A percentile compares a stretch with the other conserved stretches of the same genome.
Conservation (phyloP, 345 rosid species). For the Eutrema japonicum region DNA sequence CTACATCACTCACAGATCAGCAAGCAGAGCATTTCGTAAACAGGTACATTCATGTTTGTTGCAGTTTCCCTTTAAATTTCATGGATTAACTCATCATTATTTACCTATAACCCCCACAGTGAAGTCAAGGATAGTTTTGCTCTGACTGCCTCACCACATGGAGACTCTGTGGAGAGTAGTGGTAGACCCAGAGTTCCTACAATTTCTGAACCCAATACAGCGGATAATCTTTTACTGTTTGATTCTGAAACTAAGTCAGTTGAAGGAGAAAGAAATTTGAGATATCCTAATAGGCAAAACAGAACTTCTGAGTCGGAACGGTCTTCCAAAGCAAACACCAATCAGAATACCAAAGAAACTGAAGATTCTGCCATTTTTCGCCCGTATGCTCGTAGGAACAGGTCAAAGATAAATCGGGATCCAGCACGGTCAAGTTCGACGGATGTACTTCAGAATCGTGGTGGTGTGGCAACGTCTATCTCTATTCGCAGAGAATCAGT, state of each 20-base stretch:
- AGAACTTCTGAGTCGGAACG: slow-evolving; percentile 62
- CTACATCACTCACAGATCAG: slow-evolving; percentile 85
- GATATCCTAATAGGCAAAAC: slow-evolving; percentile 59
- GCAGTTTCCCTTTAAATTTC: slow-evolving; percentile 25
- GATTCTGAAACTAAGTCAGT: slow-evolving; percentile 75
- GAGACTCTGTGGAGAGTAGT: slow-evolving; percentile 97
- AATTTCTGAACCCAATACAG: slow-evolving; percentile 81
- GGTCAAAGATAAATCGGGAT: slow-evolving; percentile 87
- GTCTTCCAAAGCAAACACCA: slow-evolving; percentile 66
- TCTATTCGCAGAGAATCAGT: slow-evolving; percentile 58
- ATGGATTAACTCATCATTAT: slow-evolving; percentile 37
- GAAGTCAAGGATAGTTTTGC: slow-evolving; percentile 98
- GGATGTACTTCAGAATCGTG: slow-evolving; percentile 71
- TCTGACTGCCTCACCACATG: slow-evolving; percentile 87
- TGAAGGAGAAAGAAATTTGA: slow-evolving; percentile 57
- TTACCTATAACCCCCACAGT: slow-evolving; percentile 54
- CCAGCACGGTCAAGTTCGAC: slow-evolving; percentile 77
- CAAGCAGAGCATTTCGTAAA: slow-evolving; percentile 79
- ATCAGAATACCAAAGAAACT: slow-evolving; percentile 75
- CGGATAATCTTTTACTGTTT: slow-evolving; percentile 84
- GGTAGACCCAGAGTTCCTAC: slow-evolving; percentile 78
- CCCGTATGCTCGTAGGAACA: slow-evolving; percentile 94
- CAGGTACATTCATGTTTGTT: slow-evolving; percentile 59
- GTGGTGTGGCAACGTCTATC: slow-evolving; percentile 67
- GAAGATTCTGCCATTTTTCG: slow-evolving; percentile 99